phyloP scores from a whole-genome alignment of 768 basidiomycete genomes.

The Rhodocollybia butyracea region DNA sequence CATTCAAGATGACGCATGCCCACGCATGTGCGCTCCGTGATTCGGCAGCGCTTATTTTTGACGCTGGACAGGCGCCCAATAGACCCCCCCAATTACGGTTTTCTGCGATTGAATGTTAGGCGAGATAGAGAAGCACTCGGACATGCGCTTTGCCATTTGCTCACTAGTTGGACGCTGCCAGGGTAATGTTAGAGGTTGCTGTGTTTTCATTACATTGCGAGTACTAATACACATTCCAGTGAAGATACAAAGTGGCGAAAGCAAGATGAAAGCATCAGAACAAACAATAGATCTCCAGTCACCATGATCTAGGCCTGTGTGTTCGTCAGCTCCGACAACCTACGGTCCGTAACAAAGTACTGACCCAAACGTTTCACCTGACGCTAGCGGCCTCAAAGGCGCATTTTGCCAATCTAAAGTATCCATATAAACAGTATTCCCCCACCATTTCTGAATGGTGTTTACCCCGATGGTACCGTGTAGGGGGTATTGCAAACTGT shows the following conservation, averaged over 20 bases:
- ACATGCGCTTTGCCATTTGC: too few species aligned
- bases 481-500: slow-evolving; percentile 34
- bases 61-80: neutral
- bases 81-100: too few species aligned
- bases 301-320: neutral
- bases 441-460: slow-evolving; percentile 48
- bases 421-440: slow-evolving; percentile 37
- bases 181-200: too few species aligned
- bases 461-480: slow-evolving; percentile 40
- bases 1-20: neutral
- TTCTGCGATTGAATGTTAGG: too few species aligned
- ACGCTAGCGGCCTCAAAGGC: slow-evolving; percentile 3
- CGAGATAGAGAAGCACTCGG: too few species aligned
- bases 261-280: neutral
- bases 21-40: neutral
- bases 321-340: neutral
- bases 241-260: neutral
- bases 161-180: too few species aligned
- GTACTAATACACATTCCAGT: neutral
- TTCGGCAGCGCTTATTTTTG: neutral
- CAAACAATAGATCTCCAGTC: neutral
- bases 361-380: slow-evolving; percentile 14
- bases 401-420: slow-evolving; percentile 14
- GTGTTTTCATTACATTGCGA: too few species aligned
- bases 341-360: neutral